These are phyloP conservation scores for Allomyces macrogynus DNA, from an alignment of 192 early-diverging fungal species.

Conservation along the genomic window DNA sequence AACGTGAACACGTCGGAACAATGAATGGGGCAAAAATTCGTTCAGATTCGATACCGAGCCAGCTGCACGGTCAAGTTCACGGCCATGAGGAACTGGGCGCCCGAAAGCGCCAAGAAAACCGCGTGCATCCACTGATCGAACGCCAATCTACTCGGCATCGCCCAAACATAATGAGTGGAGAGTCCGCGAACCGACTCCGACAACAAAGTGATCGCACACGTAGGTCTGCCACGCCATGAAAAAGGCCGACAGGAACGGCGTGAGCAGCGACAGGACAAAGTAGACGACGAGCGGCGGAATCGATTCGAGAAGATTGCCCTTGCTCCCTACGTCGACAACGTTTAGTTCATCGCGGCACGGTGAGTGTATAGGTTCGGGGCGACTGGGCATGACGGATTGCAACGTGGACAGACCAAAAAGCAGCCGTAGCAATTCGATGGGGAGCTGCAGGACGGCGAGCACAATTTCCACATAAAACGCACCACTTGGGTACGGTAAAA, in stretches of 20 bases:
- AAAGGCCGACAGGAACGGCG: background rate
- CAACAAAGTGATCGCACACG: background rate
- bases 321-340: too few relatives aligned
- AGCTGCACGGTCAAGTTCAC: background rate
- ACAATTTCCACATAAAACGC: background rate
- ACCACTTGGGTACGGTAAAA: background rate
- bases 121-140: background rate
- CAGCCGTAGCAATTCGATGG: background rate
- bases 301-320: background rate
- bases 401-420: background rate
- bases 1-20: too few relatives aligned
- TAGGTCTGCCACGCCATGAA: background rate
- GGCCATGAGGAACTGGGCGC: background rate
- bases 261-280: background rate
- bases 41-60: too few relatives aligned
- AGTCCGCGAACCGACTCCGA: background rate
- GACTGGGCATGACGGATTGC: too few relatives aligned
- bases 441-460: background rate
- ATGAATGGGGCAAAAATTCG: too few relatives aligned
- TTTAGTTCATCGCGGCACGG: too few relatives aligned
- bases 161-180: background rate
- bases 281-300: background rate
- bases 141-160: background rate
- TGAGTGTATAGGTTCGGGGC: too few relatives aligned
- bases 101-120: background rate